phyloP scores from a whole-genome alignment of 768 basidiomycete species.

The Leccinum variicolor region DNA sequence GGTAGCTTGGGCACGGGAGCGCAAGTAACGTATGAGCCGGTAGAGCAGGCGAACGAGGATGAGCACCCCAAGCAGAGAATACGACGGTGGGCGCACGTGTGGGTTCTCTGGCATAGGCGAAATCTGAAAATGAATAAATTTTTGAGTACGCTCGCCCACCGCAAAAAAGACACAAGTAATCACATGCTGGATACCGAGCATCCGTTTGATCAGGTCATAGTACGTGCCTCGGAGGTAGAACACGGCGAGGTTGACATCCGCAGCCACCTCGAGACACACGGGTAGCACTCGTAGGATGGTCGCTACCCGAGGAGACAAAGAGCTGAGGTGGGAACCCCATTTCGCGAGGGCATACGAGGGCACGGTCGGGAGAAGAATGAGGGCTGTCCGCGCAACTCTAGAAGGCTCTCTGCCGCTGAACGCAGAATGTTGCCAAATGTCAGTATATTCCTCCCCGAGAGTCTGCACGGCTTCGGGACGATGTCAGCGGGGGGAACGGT shows the following conservation, averaged over 20 bases:
- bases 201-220: conserved; percentile 65
- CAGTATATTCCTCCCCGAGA: conserved; percentile 89
- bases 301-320: conserved; percentile 31
- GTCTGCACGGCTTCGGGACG: conserved; percentile 63
- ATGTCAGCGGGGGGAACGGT: conserved; percentile 7
- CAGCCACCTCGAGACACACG: conserved; percentile 47
- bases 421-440: conserved; percentile 70
- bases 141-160: background rate
- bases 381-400: conserved; percentile 40
- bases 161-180: conserved; percentile 11
- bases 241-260: conserved; percentile 73
- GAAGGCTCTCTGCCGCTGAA: conserved; percentile 42
- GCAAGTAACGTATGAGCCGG: conserved; percentile 50
- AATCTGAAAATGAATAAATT: conserved; percentile 45
- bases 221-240: conserved; percentile 84
- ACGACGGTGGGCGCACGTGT: conserved; percentile 74
- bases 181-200: conserved; percentile 71
- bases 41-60: conserved; percentile 62
- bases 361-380: conserved; percentile 64
- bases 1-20: conserved; percentile 24
- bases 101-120: conserved; percentile 71
- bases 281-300: conserved; percentile 40
- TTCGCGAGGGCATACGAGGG: conserved; percentile 61
- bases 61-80: conserved; percentile 79
- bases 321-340: conserved; percentile 40